Evolutionary conservation across 2,329 filamentous ascomycete species (phyloP), one percentile per base, ranked within the genome.

Genomic region (Colletotrichum abscissum): DNA sequence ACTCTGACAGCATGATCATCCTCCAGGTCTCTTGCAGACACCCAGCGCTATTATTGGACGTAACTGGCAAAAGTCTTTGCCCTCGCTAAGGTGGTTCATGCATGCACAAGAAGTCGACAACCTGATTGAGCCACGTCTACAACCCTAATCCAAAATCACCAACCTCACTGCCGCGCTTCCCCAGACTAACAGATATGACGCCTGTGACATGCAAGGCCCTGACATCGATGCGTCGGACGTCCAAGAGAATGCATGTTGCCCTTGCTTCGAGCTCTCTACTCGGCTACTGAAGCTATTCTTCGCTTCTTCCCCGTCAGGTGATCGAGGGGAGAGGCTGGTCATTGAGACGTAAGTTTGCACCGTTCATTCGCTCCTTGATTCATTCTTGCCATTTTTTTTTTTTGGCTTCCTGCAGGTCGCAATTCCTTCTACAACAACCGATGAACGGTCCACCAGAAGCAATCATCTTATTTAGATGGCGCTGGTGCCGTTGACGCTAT

Each of bases 81-180:
- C n/a, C 59, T 72, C 54, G 59, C 66, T 55, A 59, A 54, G 16
- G 52, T 49, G 9, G 26, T 60, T 60, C 66, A 64, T 70, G 70
- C 66, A 60, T 63, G 38, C 69, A 69, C 42, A n/a, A 52, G 19
- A 55, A 42, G 26, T 33, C n/a, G 35, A 22, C 58, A 22, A 55
- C 22, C 38, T 58, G 14, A 28, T 66, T 30, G 30, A 19, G 65
- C 58, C 66, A 73, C 70, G 59, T 64, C 70, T 60, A 55, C 55
- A 59, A 33, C 49, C 60, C 49, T 16, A 57, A 54, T 19, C 30
- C 46, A 58, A 8, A 55, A 57, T 38, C 46, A 52, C 69, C 62
- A 42, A 11, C 24, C n/a, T 28, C 56, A 24, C 3, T 28, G n/a
- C 19, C 66, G 26, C 26, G 46, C n/a, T 57, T 60, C 16, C 19